Evolutionary conservation across 164 flowering plant species (phyloP).

Genomic region (Kalanchoe fedtschenkoi): DNA sequence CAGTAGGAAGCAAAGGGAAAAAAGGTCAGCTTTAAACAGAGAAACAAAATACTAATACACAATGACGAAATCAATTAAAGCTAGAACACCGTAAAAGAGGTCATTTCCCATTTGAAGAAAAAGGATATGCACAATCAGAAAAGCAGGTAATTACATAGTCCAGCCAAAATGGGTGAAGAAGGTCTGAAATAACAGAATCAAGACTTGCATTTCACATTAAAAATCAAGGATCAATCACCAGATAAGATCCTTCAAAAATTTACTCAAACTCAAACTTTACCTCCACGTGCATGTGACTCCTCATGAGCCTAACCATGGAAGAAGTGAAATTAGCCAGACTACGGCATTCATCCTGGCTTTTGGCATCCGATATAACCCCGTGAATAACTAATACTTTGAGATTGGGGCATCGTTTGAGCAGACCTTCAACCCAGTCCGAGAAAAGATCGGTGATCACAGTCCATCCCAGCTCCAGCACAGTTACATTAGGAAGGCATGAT

Average conservation of each 20-base stretch:
- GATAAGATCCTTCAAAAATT: conserved; percentile 6
- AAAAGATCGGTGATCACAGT: conserved; percentile 52
- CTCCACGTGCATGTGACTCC: conserved; percentile 54
- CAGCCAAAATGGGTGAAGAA: too few relatives aligned
- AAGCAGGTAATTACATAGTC: too few relatives aligned
- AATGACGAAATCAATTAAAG: too few relatives aligned
- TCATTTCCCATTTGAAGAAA: too few relatives aligned
- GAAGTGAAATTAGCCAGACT: conserved; percentile 40
- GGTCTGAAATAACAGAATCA: neutral
- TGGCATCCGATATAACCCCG: conserved; percentile 41
- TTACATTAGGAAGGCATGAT: conserved; percentile 46
- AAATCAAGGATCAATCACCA: neutral
- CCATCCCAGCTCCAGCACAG: conserved; percentile 78
- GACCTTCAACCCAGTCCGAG: conserved; percentile 34
- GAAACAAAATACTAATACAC: too few relatives aligned
- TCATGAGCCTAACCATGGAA: conserved; percentile 40
- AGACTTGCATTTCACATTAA: neutral
- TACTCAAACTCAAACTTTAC: conserved; percentile 68
- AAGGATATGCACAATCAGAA: too few relatives aligned
- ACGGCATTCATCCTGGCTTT: conserved; percentile 38
- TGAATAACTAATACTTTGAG: conserved; percentile 40
- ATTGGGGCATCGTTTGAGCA: conserved; percentile 42
- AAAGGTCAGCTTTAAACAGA: too few relatives aligned
- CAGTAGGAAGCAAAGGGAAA: too few relatives aligned
- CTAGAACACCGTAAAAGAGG: too few relatives aligned